Evolutionary conservation across 2,329 filamentous ascomycete species (phyloP), one percentile per base, ranked within the genome.

Genomic region (Trichothecium sympodiale): DNA sequence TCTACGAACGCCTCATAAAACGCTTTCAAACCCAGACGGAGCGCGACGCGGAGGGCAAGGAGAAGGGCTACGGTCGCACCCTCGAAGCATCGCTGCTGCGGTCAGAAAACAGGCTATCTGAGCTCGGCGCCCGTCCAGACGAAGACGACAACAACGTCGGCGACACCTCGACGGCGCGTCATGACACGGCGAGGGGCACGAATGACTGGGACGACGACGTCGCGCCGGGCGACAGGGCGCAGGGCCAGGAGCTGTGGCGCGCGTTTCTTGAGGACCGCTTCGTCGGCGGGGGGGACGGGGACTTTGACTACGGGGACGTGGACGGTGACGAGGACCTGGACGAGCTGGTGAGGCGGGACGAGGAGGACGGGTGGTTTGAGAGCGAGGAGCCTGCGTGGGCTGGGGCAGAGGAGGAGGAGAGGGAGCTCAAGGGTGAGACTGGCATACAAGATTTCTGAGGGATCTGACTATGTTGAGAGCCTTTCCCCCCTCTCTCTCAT

Each of bases 1-100:
- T 93, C 23, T 94, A 94, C 63, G 83, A 93, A 55, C 72, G 75
- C 36, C 68, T 93, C 17, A 73, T 94, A 41, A 77, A 84, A 35
- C 76, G 75, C 35, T 88, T 87, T 54, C 83, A 88, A 44, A 79
- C 78, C 1, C 61, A 78, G 3, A 64, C 69, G 4, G 85, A 94
- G 59, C 75, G 84, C 36, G 77, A 86, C 52, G 70, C 70, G 6
- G 83, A 89, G 46, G 81, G 79, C 8, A 74, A 74, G 30, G 61
- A 65, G 8, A 86, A 86, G 52, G 86, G 86, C 9, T 91, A 86
- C 54, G 82, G 81, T 1, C 81, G 83, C 17, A 71, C 82, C 10
- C 69, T 94, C 5, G 82, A 93, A 52, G 77, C 83, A 2, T 84
- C 88, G 44, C 63, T 94, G 6, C 61, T 79, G 40, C 76, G 85